Evolutionary conservation across 140 eudicot genomes (phyloP), one percentile per base, ranked within the genome.

Genomic region (Cichorium intybus): DNA sequence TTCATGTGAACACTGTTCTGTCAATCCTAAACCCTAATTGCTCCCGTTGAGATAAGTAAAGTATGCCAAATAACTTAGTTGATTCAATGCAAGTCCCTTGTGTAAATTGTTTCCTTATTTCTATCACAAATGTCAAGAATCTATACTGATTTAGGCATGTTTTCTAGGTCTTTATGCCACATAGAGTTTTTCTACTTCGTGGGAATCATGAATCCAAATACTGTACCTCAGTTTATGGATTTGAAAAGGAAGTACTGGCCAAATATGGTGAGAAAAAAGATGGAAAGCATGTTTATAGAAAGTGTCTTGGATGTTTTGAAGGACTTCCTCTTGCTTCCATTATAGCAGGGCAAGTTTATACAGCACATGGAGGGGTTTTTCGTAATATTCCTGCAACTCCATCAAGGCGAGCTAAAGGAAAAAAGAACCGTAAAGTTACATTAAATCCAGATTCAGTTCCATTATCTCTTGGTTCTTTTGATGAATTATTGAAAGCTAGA

Each of bases 181-280:
- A 88, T 18, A 93, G 97, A 76, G 99, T 93, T 21, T 93, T 66
- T 68, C 75, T 93, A 21, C 95, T 93, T 56, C 99, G 99, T 26
- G 99, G 99, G 61, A 93, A 93, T 73, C 99, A 93, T 29, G 99
- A 93, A 69, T 93, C 99, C 3, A 93, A 88, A 55, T 93, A 93
- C 50, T 93, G 99, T 50, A 93, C 99, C 5, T 77, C 97, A 10
- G 99, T 88, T 10, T 93, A 93, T 62, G 99, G 99, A 35, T 93
- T 93, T 72, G 99, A 93, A 73, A 81, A 75, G 54, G 99, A 93
- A 84, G 99, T 93, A 15, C 49, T 73, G 62, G 72, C 83, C n/a
- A 93, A 93, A 68, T 93, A 93, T 14, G 97, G 88, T 31, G 99
- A 84, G 45, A 65, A 71, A 48, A 66, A 51, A 21, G 77, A 64